A percentile compares a stretch with the other conserved stretches of the same genome.
Evolutionary conservation across 306 rosid species (phyloP).

Genomic region (Gastrolobium bilobum): DNA sequence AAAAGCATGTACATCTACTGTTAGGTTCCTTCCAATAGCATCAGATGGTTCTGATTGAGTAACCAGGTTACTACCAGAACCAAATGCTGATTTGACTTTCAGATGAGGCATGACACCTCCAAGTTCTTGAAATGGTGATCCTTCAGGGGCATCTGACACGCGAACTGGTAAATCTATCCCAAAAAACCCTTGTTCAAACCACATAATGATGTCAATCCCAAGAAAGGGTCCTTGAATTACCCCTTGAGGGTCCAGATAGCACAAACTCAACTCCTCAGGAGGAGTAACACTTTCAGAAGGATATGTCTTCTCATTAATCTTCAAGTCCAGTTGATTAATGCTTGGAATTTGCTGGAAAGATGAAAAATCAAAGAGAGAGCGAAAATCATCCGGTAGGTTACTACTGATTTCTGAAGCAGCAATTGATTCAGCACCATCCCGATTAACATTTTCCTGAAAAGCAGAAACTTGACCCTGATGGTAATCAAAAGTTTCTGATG

Average conservation of each 20-base stretch:
- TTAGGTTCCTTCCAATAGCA: conserved; percentile 59
- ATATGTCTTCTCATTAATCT: conserved; percentile 52
- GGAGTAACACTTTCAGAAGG: conserved; percentile 47
- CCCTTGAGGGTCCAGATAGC: conserved; percentile 81
- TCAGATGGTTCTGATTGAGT: conserved; percentile 56
- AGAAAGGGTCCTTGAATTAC: conserved; percentile 75
- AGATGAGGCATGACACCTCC: conserved; percentile 75
- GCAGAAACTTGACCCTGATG: conserved; percentile 47
- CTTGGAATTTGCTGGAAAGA: conserved; percentile 52
- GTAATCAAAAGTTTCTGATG: conserved; percentile 46
- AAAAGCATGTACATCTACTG: conserved; percentile 48
- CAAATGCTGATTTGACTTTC: conserved; percentile 53
- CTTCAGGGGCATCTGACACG: conserved; percentile 67
- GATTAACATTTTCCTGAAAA: conserved; percentile 52
- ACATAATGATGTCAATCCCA: conserved; percentile 74
- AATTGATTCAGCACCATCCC: conserved; percentile 44
- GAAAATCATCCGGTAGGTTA: conserved; percentile 56
- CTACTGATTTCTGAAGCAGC: conserved; percentile 50
- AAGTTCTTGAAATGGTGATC: conserved; percentile 70
- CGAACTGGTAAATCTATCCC: conserved; percentile 73
- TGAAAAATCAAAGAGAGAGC: conserved; percentile 52
- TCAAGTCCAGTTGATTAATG: conserved; percentile 55
- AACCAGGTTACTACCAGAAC: conserved; percentile 52
- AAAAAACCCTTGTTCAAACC: conserved; percentile 82
- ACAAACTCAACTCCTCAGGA: conserved; percentile 75